Conservation (phyloP, 305 asterid species). For the Fraxinus velutina region DNA sequence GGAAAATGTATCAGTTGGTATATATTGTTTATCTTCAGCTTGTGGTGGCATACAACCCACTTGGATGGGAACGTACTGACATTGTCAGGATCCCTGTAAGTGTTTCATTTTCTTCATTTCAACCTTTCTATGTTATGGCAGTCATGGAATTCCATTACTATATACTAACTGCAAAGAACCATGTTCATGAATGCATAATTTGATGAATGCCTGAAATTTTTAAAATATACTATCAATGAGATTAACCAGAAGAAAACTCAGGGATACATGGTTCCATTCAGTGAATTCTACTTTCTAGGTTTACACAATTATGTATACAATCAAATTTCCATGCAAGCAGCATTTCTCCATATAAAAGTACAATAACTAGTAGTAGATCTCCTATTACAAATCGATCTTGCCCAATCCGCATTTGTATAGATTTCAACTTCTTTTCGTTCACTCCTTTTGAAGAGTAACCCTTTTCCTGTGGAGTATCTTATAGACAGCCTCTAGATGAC, state of each 20-base stretch:
- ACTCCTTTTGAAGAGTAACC: too few species aligned
- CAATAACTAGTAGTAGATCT: too few species aligned
- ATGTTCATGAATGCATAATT: not conserved
- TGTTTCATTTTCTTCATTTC: constrained; percentile 1
- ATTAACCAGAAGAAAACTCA: too few species aligned
- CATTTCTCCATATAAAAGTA: too few species aligned
- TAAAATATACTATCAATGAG: not conserved
- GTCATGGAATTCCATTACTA: not conserved
- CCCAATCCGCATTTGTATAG: too few species aligned
- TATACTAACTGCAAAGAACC: not conserved
- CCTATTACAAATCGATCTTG: too few species aligned
- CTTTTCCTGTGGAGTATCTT: too few species aligned
- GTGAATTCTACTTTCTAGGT: not conserved
- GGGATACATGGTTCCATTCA: too few species aligned
- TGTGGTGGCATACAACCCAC: constrained; percentile 65
- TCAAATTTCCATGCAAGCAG: not conserved
- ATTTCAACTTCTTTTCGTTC: too few species aligned
- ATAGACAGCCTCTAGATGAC: too few species aligned
- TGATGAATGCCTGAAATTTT: not conserved
- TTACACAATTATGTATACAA: not conserved
- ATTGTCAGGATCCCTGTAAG: constrained; percentile 69
- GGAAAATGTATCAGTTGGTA: not conserved
- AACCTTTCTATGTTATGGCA: not conserved
- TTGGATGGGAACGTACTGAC: constrained; percentile 72
- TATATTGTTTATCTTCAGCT: constrained; percentile 41